Evolutionary conservation across 2,329 filamentous ascomycete species (phyloP).

Genomic region (Colletotrichum theobromicola): DNA sequence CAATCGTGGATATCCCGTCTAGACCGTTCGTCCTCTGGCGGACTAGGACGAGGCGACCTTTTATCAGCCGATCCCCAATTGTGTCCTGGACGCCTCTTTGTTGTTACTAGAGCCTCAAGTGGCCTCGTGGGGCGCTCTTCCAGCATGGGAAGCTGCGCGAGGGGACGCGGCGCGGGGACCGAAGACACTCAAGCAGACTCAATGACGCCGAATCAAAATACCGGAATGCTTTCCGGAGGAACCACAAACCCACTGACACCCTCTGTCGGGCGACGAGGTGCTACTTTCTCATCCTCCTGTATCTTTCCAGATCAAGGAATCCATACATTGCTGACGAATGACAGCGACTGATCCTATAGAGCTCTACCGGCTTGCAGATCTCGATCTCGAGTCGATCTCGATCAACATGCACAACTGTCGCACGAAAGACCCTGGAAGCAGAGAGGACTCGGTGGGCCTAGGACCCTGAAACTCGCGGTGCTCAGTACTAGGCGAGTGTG

Average conservation of each 20-base stretch:
- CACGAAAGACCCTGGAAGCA: background rate
- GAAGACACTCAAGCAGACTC: background rate
- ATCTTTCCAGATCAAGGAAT: background rate
- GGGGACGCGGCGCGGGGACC: background rate
- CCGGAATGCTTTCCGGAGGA: background rate
- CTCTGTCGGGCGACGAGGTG: background rate
- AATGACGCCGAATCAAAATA: background rate
- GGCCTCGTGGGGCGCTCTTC: background rate
- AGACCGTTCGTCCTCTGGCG: background rate
- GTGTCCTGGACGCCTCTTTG: background rate
- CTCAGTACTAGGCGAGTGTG: background rate
- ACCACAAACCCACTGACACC: background rate
- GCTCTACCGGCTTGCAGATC: background rate
- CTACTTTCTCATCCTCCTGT: background rate
- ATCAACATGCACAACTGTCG: background rate
- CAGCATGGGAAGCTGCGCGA: background rate
- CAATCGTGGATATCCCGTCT: background rate
- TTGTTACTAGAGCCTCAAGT: background rate
- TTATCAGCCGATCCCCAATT: background rate
- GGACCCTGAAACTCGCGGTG: background rate
- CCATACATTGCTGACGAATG: background rate
- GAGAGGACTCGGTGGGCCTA: background rate
- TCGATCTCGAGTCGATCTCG: background rate
- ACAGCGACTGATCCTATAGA: background rate
- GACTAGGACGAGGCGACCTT: slow-evolving; percentile 3